These are phyloP conservation scores for Coniophora puteana DNA, from an alignment of 1,284 basidiomycete genomes.

Conservation along the genomic window DNA sequence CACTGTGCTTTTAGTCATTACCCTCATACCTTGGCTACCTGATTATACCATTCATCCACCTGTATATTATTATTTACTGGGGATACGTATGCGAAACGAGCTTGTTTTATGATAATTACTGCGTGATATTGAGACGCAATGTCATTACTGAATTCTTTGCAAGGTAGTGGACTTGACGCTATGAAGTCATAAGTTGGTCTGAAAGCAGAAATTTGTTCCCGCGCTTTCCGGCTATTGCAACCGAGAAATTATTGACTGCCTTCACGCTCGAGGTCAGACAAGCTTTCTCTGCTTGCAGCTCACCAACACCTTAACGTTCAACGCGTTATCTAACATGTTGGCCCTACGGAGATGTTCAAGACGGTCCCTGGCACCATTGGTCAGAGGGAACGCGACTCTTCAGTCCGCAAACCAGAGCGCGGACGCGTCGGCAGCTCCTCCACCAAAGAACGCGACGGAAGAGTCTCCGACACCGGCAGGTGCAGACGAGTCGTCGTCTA, in stretches of 20 bases:
- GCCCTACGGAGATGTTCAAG: not conserved
- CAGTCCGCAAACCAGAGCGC: too few species aligned
- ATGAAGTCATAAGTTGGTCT: not conserved
- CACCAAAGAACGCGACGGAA: too few species aligned
- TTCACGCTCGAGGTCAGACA: not conserved
- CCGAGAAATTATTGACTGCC: not conserved
- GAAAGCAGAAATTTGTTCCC: not conserved
- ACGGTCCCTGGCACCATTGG: not conserved
- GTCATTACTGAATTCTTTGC: not conserved
- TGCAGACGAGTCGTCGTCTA: too few species aligned
- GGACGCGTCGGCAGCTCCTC: too few species aligned
- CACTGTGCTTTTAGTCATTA: conserved; percentile 25
- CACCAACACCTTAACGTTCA: not conserved
- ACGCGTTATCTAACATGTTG: not conserved
- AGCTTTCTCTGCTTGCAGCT: not conserved
- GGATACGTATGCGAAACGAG: too few species aligned
- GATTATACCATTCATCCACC: conserved; percentile 14
- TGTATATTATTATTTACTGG: conserved; percentile 1
- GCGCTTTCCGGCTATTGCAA: not conserved
- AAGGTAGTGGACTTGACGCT: not conserved
- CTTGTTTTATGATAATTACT: not conserved
- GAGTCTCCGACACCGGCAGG: too few species aligned
- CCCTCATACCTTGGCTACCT: conserved; percentile 22
- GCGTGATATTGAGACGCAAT: not conserved
- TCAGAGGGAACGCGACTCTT: not conserved